phyloP scores from a whole-genome alignment of 2,329 filamentous ascomycete species.

The Aspergillus hortae region DNA sequence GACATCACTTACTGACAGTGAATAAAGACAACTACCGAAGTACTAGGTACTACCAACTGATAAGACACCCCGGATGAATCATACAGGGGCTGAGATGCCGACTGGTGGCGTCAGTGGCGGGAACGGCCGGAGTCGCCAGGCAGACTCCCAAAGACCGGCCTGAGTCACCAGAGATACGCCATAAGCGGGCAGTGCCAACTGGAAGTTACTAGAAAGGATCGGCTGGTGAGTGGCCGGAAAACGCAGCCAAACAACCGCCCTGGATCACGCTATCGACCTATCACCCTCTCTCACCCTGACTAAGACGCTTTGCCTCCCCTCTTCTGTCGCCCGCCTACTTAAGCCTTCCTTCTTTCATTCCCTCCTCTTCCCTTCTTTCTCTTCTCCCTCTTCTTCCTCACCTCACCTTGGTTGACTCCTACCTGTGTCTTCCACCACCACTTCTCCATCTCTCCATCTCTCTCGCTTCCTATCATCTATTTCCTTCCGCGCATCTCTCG shows the following conservation, averaged over 20 bases:
- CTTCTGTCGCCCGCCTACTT: conserved; percentile 27
- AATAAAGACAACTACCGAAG: background rate
- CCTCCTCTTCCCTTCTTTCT: conserved; percentile 17
- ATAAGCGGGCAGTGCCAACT: too few species aligned
- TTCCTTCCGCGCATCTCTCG: conserved; percentile 14
- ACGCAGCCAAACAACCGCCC: conserved; percentile 2
- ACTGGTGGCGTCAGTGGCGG: conserved; percentile 26
- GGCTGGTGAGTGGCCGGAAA: conserved; percentile 9
- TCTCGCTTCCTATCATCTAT: background rate
- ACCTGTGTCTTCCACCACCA: conserved; percentile 18
- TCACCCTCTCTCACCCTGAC: conserved; percentile 22
- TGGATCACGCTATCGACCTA: conserved; percentile 28
- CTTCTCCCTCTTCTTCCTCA: conserved; percentile 12
- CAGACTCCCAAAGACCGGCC: background rate
- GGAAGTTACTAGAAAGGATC: conserved; percentile 1
- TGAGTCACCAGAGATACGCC: conserved; percentile 5
- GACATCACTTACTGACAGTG: background rate
- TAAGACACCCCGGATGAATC: background rate
- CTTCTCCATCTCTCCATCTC: background rate
- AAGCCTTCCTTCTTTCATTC: conserved; percentile 17
- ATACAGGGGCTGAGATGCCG: conserved; percentile 5
- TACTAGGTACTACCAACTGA: background rate
- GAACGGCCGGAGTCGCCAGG: conserved; percentile 11
- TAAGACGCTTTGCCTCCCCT: conserved; percentile 27
- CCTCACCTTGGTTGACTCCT: conserved; percentile 7